These are phyloP conservation scores for Bipolaris sorokiniana DNA, from an alignment of 2,329 filamentous ascomycete species.

Conservation along the genomic window DNA sequence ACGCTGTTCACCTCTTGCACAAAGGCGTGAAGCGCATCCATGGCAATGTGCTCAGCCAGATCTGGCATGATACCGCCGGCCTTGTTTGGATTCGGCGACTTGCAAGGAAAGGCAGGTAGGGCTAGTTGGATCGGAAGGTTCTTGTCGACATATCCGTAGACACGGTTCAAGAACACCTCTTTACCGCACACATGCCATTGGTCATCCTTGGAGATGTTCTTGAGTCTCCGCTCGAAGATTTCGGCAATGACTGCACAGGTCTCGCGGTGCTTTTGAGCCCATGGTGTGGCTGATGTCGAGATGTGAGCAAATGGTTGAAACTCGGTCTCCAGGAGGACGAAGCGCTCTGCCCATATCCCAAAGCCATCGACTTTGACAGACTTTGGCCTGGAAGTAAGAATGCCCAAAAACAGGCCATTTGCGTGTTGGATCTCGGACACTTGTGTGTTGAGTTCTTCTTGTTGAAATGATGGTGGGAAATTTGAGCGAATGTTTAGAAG, in stretches of 20 bases:
- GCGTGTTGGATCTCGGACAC: conserved; percentile 31
- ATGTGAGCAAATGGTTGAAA: conserved; percentile 33
- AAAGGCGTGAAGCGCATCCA: conserved; percentile 50
- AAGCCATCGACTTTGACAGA: conserved; percentile 33
- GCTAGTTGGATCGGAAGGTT: conserved; percentile 35
- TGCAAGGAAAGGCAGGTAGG: conserved; percentile 67
- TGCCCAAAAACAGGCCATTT: conserved; percentile 29
- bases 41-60: conserved; percentile 52
- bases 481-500: conserved; percentile 31
- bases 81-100: conserved; percentile 64
- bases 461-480: conserved; percentile 30
- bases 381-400: conserved; percentile 33
- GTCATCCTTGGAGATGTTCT: conserved; percentile 37
- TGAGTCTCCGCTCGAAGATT: conserved; percentile 38
- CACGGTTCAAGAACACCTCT: conserved; percentile 32
- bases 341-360: conserved; percentile 36
- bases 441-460: conserved; percentile 27
- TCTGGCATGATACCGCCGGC: conserved; percentile 58
- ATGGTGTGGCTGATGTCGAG: conserved; percentile 24
- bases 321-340: conserved; percentile 38
- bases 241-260: conserved; percentile 29
- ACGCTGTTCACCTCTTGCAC: conserved; percentile 50
- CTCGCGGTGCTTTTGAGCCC: conserved; percentile 28
- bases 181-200: conserved; percentile 37
- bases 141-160: conserved; percentile 37